A percentile compares a stretch with the other conserved stretches of the same genome.
Conservation (phyloP, 2,329 filamentous ascomycete species). For the Fusarium armeniacum region DNA sequence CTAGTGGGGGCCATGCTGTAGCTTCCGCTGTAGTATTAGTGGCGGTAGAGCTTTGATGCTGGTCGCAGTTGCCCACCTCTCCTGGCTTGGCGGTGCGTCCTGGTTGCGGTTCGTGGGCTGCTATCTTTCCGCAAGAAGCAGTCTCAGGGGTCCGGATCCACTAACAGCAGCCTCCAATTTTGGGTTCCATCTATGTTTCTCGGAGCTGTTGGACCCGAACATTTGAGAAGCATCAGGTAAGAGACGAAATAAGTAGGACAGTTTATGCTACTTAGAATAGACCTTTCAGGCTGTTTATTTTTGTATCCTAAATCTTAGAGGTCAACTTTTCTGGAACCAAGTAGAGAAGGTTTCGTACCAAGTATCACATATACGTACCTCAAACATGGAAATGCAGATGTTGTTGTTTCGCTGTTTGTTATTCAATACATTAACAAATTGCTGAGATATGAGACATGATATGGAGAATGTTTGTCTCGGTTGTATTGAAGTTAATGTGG, state of each 20-base stretch:
- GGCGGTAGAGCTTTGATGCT: constrained; percentile 18
- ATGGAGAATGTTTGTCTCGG: neutral
- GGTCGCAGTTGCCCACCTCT: constrained; percentile 17
- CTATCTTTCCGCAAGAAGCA: constrained; percentile 26
- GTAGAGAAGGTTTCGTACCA: neutral
- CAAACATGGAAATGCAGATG: constrained; percentile 2
- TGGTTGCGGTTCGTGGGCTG: constrained; percentile 10
- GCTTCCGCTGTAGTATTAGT: constrained; percentile 26
- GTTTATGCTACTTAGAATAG: no score
- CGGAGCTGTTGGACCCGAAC: constrained; percentile 1
- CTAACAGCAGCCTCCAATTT: constrained; percentile 31
- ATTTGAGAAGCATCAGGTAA: neutral
- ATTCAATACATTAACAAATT: neutral
- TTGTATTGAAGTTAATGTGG: neutral
- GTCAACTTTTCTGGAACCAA: no score
- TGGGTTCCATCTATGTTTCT: constrained; percentile 2
- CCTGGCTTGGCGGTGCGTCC: constrained; percentile 24
- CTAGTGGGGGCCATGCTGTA: constrained; percentile 30
- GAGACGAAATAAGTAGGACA: no score
- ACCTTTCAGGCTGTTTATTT: no score
- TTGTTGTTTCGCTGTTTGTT: neutral
- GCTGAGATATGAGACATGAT: neutral
- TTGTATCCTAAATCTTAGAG: no score
- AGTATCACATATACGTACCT: constrained; percentile 10
- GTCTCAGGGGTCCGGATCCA: constrained; percentile 25